phyloP scores from a whole-genome alignment of 495 filamentous ascomycete genomes.

The Penicillium simplicissimum region DNA sequence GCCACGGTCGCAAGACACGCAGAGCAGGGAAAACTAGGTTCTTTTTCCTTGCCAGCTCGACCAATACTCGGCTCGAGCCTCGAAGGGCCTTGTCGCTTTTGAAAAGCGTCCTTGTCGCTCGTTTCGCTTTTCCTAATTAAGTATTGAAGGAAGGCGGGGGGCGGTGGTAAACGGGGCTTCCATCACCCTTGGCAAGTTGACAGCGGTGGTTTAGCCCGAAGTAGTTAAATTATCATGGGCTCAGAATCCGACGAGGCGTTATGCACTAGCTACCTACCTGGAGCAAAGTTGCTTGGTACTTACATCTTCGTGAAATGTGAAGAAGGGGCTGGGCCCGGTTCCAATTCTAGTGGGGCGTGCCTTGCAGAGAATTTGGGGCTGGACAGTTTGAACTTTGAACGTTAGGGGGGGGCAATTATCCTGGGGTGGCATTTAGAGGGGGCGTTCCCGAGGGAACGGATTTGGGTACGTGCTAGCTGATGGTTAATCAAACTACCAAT shows the following conservation, averaged over 20 bases:
- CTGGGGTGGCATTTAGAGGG: neutral
- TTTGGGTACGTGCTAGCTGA: neutral
- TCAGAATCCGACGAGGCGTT: neutral
- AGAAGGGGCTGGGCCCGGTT: neutral
- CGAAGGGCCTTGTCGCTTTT: neutral
- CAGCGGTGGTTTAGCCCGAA: neutral
- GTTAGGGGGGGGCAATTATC: neutral
- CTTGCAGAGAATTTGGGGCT: neutral
- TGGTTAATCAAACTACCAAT: slow-evolving; percentile 2
- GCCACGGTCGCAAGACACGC: neutral
- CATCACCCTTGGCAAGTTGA: neutral
- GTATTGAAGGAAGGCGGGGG: neutral
- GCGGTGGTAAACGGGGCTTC: neutral
- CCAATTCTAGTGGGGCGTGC: neutral
- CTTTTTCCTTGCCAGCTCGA: neutral
- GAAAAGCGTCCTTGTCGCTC: neutral
- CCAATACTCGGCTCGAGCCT: neutral
- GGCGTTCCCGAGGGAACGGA: slow-evolving; percentile 8
- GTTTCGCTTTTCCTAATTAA: neutral
- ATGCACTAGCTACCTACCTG: too few species aligned
- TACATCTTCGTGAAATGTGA: neutral
- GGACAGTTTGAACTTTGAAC: neutral
- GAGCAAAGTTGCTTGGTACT: too few species aligned
- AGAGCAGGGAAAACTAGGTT: neutral
- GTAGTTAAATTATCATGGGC: neutral